Evolutionary conservation across 257 asterid species (phyloP), one percentile per base, ranked within the genome.

Genomic region (Leptodermis oblonga): DNA sequence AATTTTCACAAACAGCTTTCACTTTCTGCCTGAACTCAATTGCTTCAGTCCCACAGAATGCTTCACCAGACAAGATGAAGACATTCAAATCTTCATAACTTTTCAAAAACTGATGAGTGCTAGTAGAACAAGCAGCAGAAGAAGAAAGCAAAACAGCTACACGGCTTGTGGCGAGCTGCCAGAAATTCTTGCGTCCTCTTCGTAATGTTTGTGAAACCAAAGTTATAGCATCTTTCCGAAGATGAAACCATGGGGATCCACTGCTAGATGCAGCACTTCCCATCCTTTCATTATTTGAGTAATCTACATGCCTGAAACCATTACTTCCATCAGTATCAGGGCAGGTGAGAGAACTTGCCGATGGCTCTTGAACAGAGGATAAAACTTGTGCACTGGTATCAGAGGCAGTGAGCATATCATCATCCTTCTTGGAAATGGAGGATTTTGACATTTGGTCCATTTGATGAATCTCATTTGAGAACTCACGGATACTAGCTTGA

Each of bases 151-250:
- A 82, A 55, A 91, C 99, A 61, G 97, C 88, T 46, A 90, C 80
- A 65, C 97, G 97, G 80, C 97, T 91, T 55, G 99, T 91, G 42
- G 89, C 87, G 61, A 94, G 97, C 73, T 94, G 99, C 99, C 99
- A 94, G 73, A 94, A 92, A 84, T 94, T 94, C 85, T 82, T 89
- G 60, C 95, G 93, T 41, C 99, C 99, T 81, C 95, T 85, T 75
- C 79, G 89, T 76, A 94, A 82, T 67, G 97, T 86, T 71, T 85
- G 93, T 76, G 98, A 86, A 79, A 94, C 86, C 80, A 86, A 86
- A 18, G 86, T 70, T 52, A 87, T 80, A 8, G 96, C 97, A 82
- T 89, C 99, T 77, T 87, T 91, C 60, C 88, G 92, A 73, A 94
- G 83, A 65, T 83, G 78, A 78, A 86, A 86, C 99, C 99, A 94